Conservation (phyloP, 1,284 basidiomycete species). For the Ceratobasidium sp. region DNA sequence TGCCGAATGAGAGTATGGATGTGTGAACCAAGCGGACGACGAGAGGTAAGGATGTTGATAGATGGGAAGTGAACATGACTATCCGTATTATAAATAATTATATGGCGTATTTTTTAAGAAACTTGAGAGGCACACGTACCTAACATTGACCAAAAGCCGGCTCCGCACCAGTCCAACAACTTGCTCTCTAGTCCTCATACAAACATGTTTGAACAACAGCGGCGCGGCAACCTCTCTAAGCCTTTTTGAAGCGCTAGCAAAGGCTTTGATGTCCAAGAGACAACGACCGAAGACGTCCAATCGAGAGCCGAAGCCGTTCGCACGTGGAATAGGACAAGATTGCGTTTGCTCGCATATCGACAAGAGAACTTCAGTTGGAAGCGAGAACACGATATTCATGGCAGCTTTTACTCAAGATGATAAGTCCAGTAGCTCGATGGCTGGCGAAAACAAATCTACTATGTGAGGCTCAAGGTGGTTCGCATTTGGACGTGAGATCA, state of each 20-base stretch:
- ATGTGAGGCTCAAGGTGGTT: neutral
- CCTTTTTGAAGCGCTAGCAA: slow-evolving; percentile 4
- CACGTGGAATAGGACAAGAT: neutral
- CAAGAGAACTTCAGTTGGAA: slow-evolving; percentile 19
- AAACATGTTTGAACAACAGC: slow-evolving; percentile 4
- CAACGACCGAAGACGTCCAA: slow-evolving; percentile 3
- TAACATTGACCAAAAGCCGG: neutral
- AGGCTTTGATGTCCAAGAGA: slow-evolving; percentile 12
- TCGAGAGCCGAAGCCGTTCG: neutral
- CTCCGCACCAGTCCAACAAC: slow-evolving; percentile 14
- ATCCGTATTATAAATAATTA: neutral
- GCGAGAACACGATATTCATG: neutral
- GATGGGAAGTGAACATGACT: slow-evolving; percentile 23
- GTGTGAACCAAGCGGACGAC: slow-evolving; percentile 20
- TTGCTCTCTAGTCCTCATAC: slow-evolving; percentile 23
- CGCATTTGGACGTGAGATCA: slow-evolving; percentile 7
- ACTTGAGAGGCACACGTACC: slow-evolving; percentile 1
- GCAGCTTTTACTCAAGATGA: neutral
- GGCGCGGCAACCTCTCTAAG: slow-evolving; percentile 25
- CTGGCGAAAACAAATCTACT: neutral
- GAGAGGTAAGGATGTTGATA: slow-evolving; percentile 30
- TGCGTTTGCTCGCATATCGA: slow-evolving; percentile 22
- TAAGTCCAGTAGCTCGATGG: neutral
- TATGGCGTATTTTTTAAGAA: neutral
- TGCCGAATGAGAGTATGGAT: slow-evolving; percentile 7